phyloP scores from a whole-genome alignment of 306 rosid species.

The Dalbergia oliveri region DNA sequence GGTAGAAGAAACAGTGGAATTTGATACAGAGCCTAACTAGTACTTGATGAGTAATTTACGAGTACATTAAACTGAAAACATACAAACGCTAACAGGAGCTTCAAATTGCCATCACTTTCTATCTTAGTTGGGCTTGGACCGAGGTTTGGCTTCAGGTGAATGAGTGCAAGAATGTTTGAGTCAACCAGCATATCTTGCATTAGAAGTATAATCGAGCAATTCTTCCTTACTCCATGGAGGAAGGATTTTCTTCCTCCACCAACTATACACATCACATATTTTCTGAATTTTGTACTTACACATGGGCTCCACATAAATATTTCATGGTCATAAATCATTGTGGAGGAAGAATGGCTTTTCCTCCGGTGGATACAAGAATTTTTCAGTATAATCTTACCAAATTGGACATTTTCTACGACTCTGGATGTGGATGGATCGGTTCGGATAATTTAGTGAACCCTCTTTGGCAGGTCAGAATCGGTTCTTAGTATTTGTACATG shows the following conservation, averaged over 20 bases:
- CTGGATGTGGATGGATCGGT: neutral
- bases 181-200: conserved; percentile 18
- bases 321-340: no score
- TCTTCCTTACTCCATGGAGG: no score
- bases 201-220: neutral
- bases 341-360: no score
- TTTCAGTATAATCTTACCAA: neutral
- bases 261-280: no score
- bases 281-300: no score
- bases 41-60: conserved; percentile 4
- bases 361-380: no score
- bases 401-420: neutral
- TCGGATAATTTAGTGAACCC: conserved; percentile 12
- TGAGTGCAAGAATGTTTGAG: neutral
- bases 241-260: no score
- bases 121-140: conserved; percentile 2
- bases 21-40: conserved; percentile 29
- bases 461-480: conserved; percentile 2
- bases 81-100: neutral
- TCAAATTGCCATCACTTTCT: conserved; percentile 10
- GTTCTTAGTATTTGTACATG: neutral
- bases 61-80: conserved; percentile 8
- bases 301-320: no score
- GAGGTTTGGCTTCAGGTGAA: conserved; percentile 28
- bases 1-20: conserved; percentile 59